These are phyloP conservation scores for Akanthomyces dipterigenus DNA, from an alignment of 2,329 filamentous ascomycete species.

Conservation along the genomic window DNA sequence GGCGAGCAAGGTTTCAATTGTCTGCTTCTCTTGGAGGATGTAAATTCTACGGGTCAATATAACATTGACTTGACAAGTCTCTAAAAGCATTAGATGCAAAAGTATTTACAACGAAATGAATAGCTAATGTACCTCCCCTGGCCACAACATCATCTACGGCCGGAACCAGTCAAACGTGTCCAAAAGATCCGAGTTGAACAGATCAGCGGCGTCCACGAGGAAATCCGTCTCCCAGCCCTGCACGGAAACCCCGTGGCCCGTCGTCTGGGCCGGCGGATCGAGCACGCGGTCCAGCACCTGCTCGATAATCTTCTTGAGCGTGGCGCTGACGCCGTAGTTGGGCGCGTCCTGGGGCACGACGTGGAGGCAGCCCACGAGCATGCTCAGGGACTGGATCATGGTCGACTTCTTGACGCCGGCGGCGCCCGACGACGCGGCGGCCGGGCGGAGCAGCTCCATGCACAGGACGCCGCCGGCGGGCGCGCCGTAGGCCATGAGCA, in stretches of 20 bases:
- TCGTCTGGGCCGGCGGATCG: slow-evolving; percentile 25
- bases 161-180: slow-evolving; percentile 44
- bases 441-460: slow-evolving; percentile 38
- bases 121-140: no score
- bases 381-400: slow-evolving; percentile 43
- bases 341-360: slow-evolving; percentile 40
- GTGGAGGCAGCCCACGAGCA: slow-evolving; percentile 42
- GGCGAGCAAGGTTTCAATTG: neutral
- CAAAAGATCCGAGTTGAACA: slow-evolving; percentile 41
- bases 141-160: slow-evolving; percentile 11
- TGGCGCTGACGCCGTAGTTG: slow-evolving; percentile 38
- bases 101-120: no score
- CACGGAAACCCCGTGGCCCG: neutral
- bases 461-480: slow-evolving; percentile 42
- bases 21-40: neutral
- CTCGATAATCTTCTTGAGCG: slow-evolving; percentile 38
- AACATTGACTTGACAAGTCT: no score
- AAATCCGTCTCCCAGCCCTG: slow-evolving; percentile 22
- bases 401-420: slow-evolving; percentile 33
- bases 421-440: slow-evolving; percentile 16
- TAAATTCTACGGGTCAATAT: no score
- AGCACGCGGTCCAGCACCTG: slow-evolving; percentile 43
- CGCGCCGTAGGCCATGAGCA: slow-evolving; percentile 44
- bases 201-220: slow-evolving; percentile 20
- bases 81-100: no score